A percentile compares a stretch with the other conserved stretches of the same genome.
phyloP scores from a whole-genome alignment of 1,284 basidiomycete species.

The Coniferiporia weirii region DNA sequence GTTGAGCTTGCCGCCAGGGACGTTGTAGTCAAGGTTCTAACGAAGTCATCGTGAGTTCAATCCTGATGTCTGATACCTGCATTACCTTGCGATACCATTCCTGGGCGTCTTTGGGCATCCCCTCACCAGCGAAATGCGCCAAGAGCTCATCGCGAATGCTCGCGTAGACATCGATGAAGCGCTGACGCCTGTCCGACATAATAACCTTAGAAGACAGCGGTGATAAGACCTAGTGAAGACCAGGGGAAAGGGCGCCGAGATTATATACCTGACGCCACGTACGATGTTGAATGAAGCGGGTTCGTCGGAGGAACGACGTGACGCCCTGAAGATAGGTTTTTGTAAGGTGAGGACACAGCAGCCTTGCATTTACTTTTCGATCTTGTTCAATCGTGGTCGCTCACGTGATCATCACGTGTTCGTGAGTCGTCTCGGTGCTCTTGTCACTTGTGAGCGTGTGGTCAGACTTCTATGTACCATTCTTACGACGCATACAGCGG shows the following conservation, averaged over 20 bases:
- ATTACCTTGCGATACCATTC: constrained; percentile 56
- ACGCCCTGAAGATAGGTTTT: not conserved
- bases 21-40: constrained; percentile 91
- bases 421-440: no score
- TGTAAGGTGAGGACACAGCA: not conserved
- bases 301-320: not conserved
- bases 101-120: constrained; percentile 59
- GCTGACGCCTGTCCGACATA: constrained; percentile 23
- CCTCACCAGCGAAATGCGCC: constrained; percentile 43
- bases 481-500: no score
- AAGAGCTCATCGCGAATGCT: constrained; percentile 33
- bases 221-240: not conserved
- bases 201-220: not conserved
- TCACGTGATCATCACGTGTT: not conserved
- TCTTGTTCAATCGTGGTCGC: not conserved
- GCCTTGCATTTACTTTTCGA: not conserved
- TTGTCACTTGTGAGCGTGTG: no score
- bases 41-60: not conserved
- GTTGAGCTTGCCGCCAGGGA: constrained; percentile 95
- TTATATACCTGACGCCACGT: not conserved
- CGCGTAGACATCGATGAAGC: constrained; percentile 28
- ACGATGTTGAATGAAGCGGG: not conserved
- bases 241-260: not conserved
- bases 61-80: not conserved
- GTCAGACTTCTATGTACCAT: no score